Conservation (phyloP, 371 early-diverging fungal species). For the Apophysomyces sp. region DNA sequence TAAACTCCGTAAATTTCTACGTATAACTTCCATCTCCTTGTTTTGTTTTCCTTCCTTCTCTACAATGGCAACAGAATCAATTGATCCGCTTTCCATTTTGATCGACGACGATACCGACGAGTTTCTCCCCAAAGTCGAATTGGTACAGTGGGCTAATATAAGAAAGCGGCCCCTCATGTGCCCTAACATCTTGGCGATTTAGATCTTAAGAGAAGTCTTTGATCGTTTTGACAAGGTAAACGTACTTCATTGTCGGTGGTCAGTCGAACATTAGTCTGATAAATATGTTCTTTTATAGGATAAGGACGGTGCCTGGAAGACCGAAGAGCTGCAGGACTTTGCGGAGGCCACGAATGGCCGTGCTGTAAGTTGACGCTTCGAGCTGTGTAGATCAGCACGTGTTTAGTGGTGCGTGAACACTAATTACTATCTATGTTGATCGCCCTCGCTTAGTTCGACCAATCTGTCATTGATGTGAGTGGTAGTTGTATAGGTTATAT, state of each 20-base stretch:
- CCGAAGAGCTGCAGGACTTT: slow-evolving; percentile 66
- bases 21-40: background rate
- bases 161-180: background rate
- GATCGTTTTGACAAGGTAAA: slow-evolving; percentile 61
- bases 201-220: slow-evolving; percentile 62
- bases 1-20: background rate
- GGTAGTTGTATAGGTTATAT: background rate
- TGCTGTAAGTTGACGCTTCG: slow-evolving; percentile 41
- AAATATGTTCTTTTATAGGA: slow-evolving; percentile 23
- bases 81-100: slow-evolving; percentile 3
- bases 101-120: slow-evolving; percentile 7
- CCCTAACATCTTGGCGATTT: background rate
- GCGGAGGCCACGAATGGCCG: slow-evolving; percentile 72
- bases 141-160: background rate
- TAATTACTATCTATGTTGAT: background rate
- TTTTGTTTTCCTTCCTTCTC: slow-evolving; percentile 3
- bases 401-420: background rate
- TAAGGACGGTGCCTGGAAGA: slow-evolving; percentile 62
- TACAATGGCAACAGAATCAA: background rate
- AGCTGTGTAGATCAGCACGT: background rate
- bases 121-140: slow-evolving; percentile 8
- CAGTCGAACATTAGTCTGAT: background rate
- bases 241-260: background rate
- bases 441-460: slow-evolving; percentile 58
- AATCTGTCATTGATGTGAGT: slow-evolving; percentile 50